Evolutionary conservation across 768 basidiomycete genomes (phyloP).

Genomic region (Suillus subluteus): DNA sequence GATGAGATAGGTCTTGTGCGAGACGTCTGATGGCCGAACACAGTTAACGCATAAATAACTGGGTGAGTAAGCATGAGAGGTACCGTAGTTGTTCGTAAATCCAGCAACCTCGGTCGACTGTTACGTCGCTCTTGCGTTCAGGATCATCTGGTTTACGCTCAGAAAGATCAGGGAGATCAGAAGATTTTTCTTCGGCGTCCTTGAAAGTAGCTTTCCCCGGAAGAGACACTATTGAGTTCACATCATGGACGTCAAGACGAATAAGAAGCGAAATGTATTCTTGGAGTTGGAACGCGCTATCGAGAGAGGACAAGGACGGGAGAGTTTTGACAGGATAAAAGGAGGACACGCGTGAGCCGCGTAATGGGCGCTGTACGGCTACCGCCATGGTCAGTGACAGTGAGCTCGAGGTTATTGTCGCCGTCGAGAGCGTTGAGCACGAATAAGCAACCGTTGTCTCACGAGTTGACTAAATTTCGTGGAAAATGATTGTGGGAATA

Average conservation of each 20-base stretch:
- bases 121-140: slow-evolving; percentile 47
- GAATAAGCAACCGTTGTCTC: not conserved
- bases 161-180: slow-evolving; percentile 31
- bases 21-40: slow-evolving; percentile 59
- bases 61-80: slow-evolving; percentile 14
- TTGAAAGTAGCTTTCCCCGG: slow-evolving; percentile 53
- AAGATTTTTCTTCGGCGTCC: slow-evolving; percentile 27
- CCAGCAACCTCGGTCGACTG: slow-evolving; percentile 85
- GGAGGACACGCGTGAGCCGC: slow-evolving; percentile 76
- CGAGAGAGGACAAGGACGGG: slow-evolving; percentile 71
- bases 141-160: slow-evolving; percentile 35
- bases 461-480: slow-evolving; percentile 7
- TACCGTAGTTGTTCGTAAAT: slow-evolving; percentile 71
- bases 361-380: slow-evolving; percentile 65
- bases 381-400: slow-evolving; percentile 33
- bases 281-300: slow-evolving; percentile 93
- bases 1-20: slow-evolving; percentile 85
- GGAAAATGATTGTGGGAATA: not conserved
- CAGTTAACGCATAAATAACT: slow-evolving; percentile 8
- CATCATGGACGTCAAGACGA: slow-evolving; percentile 84
- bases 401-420: slow-evolving; percentile 17
- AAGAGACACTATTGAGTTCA: slow-evolving; percentile 76
- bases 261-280: slow-evolving; percentile 93
- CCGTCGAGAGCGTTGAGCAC: slow-evolving; percentile 2
- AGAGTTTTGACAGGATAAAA: slow-evolving; percentile 79